A percentile compares a stretch with the other conserved stretches of the same genome.
phyloP scores from a whole-genome alignment of 306 rosid species.

The Crataegus laevigata region DNA sequence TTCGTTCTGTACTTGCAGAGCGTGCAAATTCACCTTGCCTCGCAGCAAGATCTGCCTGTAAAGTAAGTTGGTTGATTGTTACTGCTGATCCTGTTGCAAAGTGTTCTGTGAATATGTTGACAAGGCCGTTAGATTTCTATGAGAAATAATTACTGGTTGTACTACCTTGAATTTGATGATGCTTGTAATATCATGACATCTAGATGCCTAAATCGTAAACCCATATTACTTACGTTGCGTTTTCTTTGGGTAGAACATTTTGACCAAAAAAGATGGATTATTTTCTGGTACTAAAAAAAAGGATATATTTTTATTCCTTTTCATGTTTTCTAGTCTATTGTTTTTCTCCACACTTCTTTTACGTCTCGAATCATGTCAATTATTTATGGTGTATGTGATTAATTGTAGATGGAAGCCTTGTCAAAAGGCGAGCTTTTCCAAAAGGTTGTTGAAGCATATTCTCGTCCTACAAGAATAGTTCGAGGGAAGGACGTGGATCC shows the following conservation, averaged over 20 bases:
- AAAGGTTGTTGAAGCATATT: conserved; percentile 85
- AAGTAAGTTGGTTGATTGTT: conserved; percentile 34
- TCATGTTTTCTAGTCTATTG: not conserved
- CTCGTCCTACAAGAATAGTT: conserved; percentile 89
- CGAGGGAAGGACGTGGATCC: conserved; percentile 68
- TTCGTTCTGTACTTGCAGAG: conserved; percentile 71
- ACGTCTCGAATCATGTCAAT: not conserved
- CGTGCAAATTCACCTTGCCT: conserved; percentile 71
- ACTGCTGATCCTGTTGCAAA: not conserved
- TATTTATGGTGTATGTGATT: conserved; percentile 20
- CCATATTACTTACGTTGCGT: not conserved
- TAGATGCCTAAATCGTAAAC: too few species aligned
- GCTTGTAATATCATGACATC: not conserved
- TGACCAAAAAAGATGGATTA: too few species aligned
- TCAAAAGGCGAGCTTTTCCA: conserved; percentile 56
- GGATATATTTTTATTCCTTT: not conserved
- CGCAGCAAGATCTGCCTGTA: conserved; percentile 71
- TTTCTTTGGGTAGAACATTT: not conserved
- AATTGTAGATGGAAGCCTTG: conserved; percentile 73
- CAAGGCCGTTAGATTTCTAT: not conserved
- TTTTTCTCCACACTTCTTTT: not conserved
- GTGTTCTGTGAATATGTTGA: not conserved
- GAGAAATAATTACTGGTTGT: not conserved
- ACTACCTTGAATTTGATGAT: not conserved
- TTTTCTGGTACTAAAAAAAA: not conserved